Conservation (phyloP, 2,329 filamentous ascomycete species). For the Arthroderma sp. region DNA sequence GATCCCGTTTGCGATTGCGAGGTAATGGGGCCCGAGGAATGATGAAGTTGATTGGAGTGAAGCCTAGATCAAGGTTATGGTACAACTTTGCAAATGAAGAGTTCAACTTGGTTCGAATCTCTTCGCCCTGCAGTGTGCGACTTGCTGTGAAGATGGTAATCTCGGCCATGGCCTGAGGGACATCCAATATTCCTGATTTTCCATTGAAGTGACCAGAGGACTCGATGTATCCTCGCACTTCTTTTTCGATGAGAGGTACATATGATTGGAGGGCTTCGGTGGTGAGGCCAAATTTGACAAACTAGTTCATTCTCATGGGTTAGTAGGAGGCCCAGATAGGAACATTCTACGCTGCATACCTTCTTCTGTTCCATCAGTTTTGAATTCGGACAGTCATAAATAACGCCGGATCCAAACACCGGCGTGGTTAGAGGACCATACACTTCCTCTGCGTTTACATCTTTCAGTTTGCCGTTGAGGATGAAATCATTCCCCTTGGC, state of each 20-base stretch:
- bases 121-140: conserved; percentile 24
- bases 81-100: conserved; percentile 61
- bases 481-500: conserved; percentile 83
- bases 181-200: conserved; percentile 47
- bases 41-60: conserved; percentile 70
- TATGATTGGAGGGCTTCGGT: conserved; percentile 51
- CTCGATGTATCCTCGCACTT: conserved; percentile 51
- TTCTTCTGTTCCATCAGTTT: conserved; percentile 97
- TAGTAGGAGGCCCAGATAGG: not conserved
- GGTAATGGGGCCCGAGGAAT: conserved; percentile 67
- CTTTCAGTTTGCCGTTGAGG: conserved; percentile 78
- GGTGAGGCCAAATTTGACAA: conserved; percentile 53
- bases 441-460: conserved; percentile 82
- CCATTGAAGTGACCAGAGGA: conserved; percentile 46
- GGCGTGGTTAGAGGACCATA: conserved; percentile 62
- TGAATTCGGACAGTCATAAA: conserved; percentile 81
- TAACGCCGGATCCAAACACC: conserved; percentile 70
- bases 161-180: conserved; percentile 56
- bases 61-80: conserved; percentile 69
- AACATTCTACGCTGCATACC: conserved; percentile 26
- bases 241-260: conserved; percentile 62
- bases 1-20: conserved; percentile 59
- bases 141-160: conserved; percentile 64
- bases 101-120: conserved; percentile 56
- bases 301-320: conserved; percentile 21